Base-by-base conservation (phyloP, 345 rosid genomes). In the Salix udensis region DNA sequence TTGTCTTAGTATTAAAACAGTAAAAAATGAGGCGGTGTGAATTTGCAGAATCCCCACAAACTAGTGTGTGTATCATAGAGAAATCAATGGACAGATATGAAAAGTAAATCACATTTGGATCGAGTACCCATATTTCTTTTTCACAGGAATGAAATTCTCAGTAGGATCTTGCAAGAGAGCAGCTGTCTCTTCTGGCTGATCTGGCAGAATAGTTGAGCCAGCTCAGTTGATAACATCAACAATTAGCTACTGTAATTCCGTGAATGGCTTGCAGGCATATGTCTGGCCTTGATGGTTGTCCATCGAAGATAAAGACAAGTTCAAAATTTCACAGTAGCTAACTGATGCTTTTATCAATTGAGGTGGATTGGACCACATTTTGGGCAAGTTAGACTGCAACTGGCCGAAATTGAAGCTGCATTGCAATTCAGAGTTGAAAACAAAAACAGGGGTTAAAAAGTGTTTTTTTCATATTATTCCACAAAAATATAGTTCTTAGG, bases 181-280 rank as follows among this genome's bases (percentile, higher is more conserved):
- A 36, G 37, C 37, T 40, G 80, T 72, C 70, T 82, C 80, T 31
- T 81, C 86, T 16, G 88, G 73, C 82, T 74, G 74, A 75, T 91
- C 94, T 7, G 90, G 89, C 72, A 89, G 58, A 82, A 82, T 79
- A 16, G 76, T 72, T 70, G 96, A 85, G 73, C 78, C 80, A 53
- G 23, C 23, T 23, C 10, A 21, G 21, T 53, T 21, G 60, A 53
- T 53, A 53, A 53, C 24, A 53, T 21, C 60, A 19, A 21, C 60
- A 5, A 53, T 21, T 53, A 53, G 21, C 60, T 19, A 53, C 60
- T 53, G 60, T 2, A 36, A 36, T 36, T 36, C 37, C 37, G 7
- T 36, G 4, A 53, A 53, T 18, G 21, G 24, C 21, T 53, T 21
- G 60, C 24, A 53, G 24, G 24, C 8, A 3, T 19, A 21, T 53